Conservation (phyloP, 192 early-diverging fungal genomes). For the Allomyces arbusculus region DNA sequence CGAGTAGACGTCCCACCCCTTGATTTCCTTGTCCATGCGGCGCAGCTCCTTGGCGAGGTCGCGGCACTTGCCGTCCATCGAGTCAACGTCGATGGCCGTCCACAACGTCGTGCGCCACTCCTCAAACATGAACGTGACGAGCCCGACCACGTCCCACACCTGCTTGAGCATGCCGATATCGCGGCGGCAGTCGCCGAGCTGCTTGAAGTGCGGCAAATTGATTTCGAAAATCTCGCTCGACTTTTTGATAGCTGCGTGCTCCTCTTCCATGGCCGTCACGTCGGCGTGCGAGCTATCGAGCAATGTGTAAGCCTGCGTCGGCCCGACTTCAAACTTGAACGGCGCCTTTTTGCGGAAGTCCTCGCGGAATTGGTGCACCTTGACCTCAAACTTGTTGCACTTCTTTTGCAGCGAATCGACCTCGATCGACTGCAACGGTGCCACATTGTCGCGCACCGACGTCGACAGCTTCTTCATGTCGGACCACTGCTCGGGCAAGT, state of each 20-base stretch:
- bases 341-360: conserved; percentile 47
- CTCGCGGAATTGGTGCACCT: conserved; percentile 42
- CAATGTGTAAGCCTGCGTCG: conserved; percentile 21
- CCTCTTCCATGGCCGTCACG: conserved; percentile 35
- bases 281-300: conserved; percentile 30
- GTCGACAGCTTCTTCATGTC: conserved; percentile 40
- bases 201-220: conserved; percentile 38
- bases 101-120: conserved; percentile 76
- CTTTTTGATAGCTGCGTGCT: conserved; percentile 25
- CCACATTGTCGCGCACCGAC: conserved; percentile 37
- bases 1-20: conserved; percentile 89
- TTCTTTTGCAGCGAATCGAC: conserved; percentile 45
- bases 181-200: conserved; percentile 65
- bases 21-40: conserved; percentile 83
- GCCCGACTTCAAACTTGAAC: conserved; percentile 40
- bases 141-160: conserved; percentile 74
- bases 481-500: conserved; percentile 42
- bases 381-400: conserved; percentile 41
- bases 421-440: conserved; percentile 40
- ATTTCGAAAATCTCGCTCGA: conserved; percentile 46
- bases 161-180: conserved; percentile 77
- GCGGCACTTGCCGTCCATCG: conserved; percentile 69
- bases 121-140: conserved; percentile 61
- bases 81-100: conserved; percentile 68
- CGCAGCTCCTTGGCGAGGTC: conserved; percentile 56